Conservation (phyloP, 345 rosid genomes). For the Clarkia xantiana region DNA sequence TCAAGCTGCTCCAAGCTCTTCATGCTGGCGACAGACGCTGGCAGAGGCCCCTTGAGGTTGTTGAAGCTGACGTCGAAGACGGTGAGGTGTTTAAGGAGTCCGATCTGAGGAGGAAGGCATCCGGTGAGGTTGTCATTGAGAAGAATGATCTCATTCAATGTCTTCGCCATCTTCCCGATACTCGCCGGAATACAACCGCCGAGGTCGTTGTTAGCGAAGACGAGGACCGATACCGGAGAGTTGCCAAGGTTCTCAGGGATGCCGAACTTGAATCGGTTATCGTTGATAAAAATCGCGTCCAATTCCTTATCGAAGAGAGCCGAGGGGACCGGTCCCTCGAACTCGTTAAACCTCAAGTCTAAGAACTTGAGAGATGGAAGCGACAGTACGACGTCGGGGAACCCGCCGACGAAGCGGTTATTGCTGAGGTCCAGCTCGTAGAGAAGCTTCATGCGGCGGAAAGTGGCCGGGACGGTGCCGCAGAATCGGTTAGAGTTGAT, state of each 20-base stretch:
- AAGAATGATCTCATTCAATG: conserved; percentile 50
- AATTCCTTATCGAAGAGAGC: conserved; percentile 51
- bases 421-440: conserved; percentile 86
- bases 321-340: conserved; percentile 56
- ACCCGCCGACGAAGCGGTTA: conserved; percentile 56
- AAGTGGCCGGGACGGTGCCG: conserved; percentile 50
- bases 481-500: conserved; percentile 79
- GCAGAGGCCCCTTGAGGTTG: conserved; percentile 41
- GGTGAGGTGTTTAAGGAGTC: conserved; percentile 35
- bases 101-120: conserved; percentile 48
- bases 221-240: conserved; percentile 60
- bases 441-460: conserved; percentile 38
- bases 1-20: conserved; percentile 38
- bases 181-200: conserved; percentile 63
- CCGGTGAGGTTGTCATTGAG: conserved; percentile 44
- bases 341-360: conserved; percentile 55
- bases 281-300: conserved; percentile 62
- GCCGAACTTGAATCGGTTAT: conserved; percentile 47
- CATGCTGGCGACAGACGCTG: conserved; percentile 35
- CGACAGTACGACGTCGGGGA: conserved; percentile 41
- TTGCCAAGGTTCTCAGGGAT: conserved; percentile 62
- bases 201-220: conserved; percentile 46
- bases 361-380: conserved; percentile 60
- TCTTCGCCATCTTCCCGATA: conserved; percentile 49
- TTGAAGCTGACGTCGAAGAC: conserved; percentile 59